Base-by-base conservation (phyloP, 805 yeast species). In the Kodamaea kaohsiungensis region DNA sequence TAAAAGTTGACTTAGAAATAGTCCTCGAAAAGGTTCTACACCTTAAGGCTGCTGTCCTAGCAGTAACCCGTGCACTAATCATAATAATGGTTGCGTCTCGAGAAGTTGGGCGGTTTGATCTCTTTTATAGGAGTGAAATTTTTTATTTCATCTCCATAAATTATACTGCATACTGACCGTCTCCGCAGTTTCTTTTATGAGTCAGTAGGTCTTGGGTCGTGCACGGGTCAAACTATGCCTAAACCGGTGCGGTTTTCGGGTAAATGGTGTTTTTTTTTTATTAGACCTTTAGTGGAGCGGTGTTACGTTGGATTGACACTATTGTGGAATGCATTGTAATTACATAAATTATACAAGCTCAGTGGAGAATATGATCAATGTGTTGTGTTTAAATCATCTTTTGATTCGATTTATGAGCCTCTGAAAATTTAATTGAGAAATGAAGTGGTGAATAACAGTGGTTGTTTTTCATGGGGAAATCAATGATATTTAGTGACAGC, bases 1-100 rank as follows among this genome's bases (percentile, higher is more conserved):
- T 65, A 19, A 62, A 57, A 43, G 65, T 65, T 25, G 73, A 65
- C 37, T 70, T 73, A 52, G 71, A 60, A 54, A 73, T 62, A 48
- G 57, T 54, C 64, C 77, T 68, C 48, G 58, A 53, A 48, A 40
- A 16, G 45, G 25, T 40, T 19, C 45, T 15, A 17, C 35, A 30
- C 35, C 35, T 30, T 30, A 30, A 30, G 35, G 25, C n/a, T n/a
- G 48, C 48, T 13, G 19, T 13, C 27, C 48, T 45, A 30, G 51
- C 51, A 19, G 45, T 2, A 30, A 8, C 35, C 35, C 35, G 35
- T 40, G 25, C 18, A 17, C 45, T 15, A 40, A 40, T 40, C 45
- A 40, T 40, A 17, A 9, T 40, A 19, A 16, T 40, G 19, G 45
- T 40, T 39, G 9, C 13, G 19, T 7, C 19, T 40, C n/a, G 45